A percentile compares a stretch with the other conserved stretches of the same genome.
These are phyloP conservation scores for Aspergillus baeticus DNA, from an alignment of 495 filamentous ascomycete species.

Conservation along the genomic window DNA sequence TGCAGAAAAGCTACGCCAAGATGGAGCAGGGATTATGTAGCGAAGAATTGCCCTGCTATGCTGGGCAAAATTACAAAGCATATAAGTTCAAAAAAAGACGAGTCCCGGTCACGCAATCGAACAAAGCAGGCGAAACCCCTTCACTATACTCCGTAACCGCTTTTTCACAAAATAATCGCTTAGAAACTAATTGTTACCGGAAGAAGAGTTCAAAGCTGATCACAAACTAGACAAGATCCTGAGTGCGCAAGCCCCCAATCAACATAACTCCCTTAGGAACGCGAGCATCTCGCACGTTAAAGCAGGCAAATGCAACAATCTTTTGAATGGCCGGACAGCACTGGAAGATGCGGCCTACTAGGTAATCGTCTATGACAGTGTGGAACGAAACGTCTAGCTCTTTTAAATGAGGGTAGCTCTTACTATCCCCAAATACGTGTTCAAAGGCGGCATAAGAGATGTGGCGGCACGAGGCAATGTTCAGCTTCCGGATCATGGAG, in stretches of 20 bases:
- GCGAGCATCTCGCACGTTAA: slow-evolving; percentile 65
- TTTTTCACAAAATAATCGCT: too few relatives aligned
- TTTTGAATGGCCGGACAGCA: slow-evolving; percentile 70
- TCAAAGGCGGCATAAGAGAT: slow-evolving; percentile 67
- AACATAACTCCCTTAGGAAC: slow-evolving; percentile 74
- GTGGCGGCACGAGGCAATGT: slow-evolving; percentile 77
- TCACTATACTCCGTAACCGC: too few relatives aligned
- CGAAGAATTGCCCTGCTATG: too few relatives aligned
- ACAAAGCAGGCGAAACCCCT: too few relatives aligned
- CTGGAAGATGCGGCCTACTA: slow-evolving; percentile 71
- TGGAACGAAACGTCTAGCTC: slow-evolving; percentile 80
- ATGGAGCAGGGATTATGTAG: neutral
- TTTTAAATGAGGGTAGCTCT: slow-evolving; percentile 60
- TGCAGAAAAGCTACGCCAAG: neutral
- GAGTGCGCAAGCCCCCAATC: slow-evolving; percentile 73
- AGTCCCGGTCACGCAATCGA: too few relatives aligned
- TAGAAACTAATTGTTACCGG: too few relatives aligned
- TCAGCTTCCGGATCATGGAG: slow-evolving; percentile 55
- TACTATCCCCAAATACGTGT: slow-evolving; percentile 62
- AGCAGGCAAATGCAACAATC: slow-evolving; percentile 81
- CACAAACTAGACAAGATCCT: slow-evolving; percentile 50
- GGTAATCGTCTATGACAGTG: slow-evolving; percentile 67
- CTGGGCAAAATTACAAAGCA: neutral
- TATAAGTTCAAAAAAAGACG: neutral
- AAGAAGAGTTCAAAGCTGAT: slow-evolving; percentile 37